Percentiles rank a stretch among this genome's conserved stretches.
Evolutionary conservation across 441 rosid species (phyloP).

Genomic region (Eugenia klotzschiana): DNA sequence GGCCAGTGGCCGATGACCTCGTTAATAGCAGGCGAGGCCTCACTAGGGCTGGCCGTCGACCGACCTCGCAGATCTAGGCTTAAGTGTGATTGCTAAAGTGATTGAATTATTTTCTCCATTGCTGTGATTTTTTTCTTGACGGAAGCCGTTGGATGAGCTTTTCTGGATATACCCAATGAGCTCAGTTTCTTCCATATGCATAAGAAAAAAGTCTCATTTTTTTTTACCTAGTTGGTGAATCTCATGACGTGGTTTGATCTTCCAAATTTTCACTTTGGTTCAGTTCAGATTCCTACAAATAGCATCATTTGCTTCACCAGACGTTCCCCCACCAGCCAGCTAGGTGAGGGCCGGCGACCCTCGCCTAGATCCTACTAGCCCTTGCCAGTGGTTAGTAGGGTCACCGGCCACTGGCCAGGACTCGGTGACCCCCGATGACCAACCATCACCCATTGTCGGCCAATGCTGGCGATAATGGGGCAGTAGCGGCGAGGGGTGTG

Average conservation of each 20-base stretch:
- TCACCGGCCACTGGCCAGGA: no score
- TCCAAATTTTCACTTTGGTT: background rate
- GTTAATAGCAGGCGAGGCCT: no score
- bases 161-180: background rate
- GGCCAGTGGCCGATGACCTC: no score
- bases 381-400: no score
- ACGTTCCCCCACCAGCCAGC: background rate
- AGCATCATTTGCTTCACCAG: background rate
- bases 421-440: no score
- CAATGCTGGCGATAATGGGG: no score
- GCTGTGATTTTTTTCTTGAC: background rate
- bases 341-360: no score
- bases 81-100: background rate
- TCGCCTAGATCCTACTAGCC: no score
- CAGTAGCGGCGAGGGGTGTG: no score
- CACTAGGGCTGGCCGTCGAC: no score
- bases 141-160: background rate
- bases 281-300: background rate
- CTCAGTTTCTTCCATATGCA: background rate
- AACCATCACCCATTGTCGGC: no score
- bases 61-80: no score
- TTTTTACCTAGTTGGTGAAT: background rate
- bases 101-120: background rate
- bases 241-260: background rate
- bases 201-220: background rate